Base-by-base conservation (phyloP, 768 basidiomycete species). In the Leucocoprinus sp. region DNA sequence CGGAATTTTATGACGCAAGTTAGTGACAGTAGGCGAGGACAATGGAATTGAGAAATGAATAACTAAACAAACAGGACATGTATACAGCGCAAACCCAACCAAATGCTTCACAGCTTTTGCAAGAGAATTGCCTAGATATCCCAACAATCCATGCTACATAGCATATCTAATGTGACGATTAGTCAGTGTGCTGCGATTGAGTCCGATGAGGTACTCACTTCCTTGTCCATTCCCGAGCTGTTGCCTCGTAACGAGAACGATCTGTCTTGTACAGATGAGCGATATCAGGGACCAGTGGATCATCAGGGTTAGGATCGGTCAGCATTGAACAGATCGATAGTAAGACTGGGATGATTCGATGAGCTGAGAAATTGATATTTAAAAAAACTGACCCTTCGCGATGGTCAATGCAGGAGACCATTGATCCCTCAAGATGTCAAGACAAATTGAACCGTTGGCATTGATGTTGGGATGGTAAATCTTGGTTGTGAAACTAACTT, bases 401-500 rank as follows among this genome's bases (percentile, higher is more conserved):
- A 99, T 95, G 45, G 96, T 99, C 72, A 98, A 71, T 36, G 96
- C 96, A 39, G 96, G 96, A 51, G 89, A 93, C 96, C 96, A 99
- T 63, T 98, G 96, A 66, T 99, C 96, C 66, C 93, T 77, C 62
- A 99, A 71, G 61, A 99, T 99, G 66, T 99, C 96, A 57, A 99
- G 71, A 66, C 95, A 99, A 67, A 99, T 98, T 53, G 91, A 93
- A 33, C 96, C 96, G 60, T 99, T 99, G 56, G 95, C 90, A 64
- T 99, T 99, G 92, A 99, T 97, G 76, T 98, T 98, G 27, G 95
- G 95, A 68, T 98, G 95, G 67, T 97, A 98, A 58, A 97, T 97
- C 87, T 96, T 97, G 61, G 96, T 98, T 55, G 92, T 95, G 68
- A 99, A 99, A 73, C 85, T 85, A 70, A 99, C 92, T 79, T 99